Evolutionary conservation across 768 basidiomycete species (phyloP).

Genomic region (Xerocomellus amylosporus): DNA sequence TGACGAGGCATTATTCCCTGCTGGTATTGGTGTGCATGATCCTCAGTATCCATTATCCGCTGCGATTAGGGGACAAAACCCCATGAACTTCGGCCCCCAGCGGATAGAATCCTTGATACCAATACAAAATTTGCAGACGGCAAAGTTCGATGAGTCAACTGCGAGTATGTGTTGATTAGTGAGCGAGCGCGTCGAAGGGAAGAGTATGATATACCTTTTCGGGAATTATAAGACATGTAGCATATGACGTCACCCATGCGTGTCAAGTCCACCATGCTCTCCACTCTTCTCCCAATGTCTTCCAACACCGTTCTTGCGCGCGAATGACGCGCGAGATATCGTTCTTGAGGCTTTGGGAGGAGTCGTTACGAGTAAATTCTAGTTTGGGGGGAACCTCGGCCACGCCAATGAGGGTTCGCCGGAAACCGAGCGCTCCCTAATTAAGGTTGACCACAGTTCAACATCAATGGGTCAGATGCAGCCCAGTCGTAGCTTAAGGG

Average conservation of each 20-base stretch:
- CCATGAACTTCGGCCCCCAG: background rate
- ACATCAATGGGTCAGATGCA: background rate
- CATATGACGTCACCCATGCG: background rate
- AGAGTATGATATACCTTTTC: background rate
- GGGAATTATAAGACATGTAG: too few relatives aligned
- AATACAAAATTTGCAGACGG: background rate
- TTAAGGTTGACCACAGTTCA: background rate
- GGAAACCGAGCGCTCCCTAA: background rate
- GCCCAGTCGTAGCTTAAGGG: background rate
- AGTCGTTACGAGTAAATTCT: background rate
- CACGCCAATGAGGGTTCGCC: background rate
- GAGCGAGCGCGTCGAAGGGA: background rate
- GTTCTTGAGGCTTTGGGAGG: background rate
- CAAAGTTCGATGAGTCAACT: background rate
- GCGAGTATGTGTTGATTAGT: background rate
- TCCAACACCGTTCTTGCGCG: background rate
- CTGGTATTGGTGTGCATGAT: background rate
- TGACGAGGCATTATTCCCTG: background rate
- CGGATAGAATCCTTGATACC: background rate
- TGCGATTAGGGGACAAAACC: background rate
- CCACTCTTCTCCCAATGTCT: background rate
- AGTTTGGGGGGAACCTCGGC: background rate
- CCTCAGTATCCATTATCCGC: slow-evolving; percentile 1
- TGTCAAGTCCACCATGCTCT: too few relatives aligned
- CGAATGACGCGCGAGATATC: too few relatives aligned